phyloP scores from a whole-genome alignment of 163 green algal species.

The Picocystis sp. region DNA sequence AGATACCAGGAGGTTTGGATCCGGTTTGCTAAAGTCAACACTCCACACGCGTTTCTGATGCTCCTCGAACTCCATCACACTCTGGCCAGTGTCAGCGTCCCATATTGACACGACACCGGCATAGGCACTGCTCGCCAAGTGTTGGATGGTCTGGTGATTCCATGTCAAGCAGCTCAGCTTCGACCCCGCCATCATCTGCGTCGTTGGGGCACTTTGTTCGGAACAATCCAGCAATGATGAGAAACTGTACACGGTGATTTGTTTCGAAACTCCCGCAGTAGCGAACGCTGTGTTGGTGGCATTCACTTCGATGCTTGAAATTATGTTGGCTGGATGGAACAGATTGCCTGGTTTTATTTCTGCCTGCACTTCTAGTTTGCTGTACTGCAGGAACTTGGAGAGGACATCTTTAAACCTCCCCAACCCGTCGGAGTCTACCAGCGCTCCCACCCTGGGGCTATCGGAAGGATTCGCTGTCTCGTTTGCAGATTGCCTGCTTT shows the following conservation, averaged over 20 bases:
- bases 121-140: slow-evolving; percentile 34
- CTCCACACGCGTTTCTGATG: slow-evolving; percentile 41
- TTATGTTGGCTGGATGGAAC: not conserved
- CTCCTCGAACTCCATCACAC: slow-evolving; percentile 41
- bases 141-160: slow-evolving; percentile 41
- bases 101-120: slow-evolving; percentile 37
- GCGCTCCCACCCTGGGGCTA: too few species aligned
- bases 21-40: slow-evolving; percentile 31
- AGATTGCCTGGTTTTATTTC: too few species aligned
- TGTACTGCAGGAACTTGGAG: too few species aligned
- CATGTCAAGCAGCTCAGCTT: slow-evolving; percentile 44
- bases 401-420: too few species aligned
- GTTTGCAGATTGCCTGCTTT: too few species aligned
- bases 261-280: slow-evolving; percentile 11
- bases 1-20: slow-evolving; percentile 29
- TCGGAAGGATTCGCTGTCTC: too few species aligned
- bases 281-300: slow-evolving; percentile 1
- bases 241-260: slow-evolving; percentile 7
- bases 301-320: slow-evolving; percentile 11
- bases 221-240: slow-evolving; percentile 3
- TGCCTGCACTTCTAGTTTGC: too few species aligned
- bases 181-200: slow-evolving; percentile 25
- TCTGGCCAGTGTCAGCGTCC: slow-evolving; percentile 24
- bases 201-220: not conserved
- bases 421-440: too few species aligned